phyloP scores from a whole-genome alignment of 2,329 filamentous ascomycete species.

The Calonectria honghensis region DNA sequence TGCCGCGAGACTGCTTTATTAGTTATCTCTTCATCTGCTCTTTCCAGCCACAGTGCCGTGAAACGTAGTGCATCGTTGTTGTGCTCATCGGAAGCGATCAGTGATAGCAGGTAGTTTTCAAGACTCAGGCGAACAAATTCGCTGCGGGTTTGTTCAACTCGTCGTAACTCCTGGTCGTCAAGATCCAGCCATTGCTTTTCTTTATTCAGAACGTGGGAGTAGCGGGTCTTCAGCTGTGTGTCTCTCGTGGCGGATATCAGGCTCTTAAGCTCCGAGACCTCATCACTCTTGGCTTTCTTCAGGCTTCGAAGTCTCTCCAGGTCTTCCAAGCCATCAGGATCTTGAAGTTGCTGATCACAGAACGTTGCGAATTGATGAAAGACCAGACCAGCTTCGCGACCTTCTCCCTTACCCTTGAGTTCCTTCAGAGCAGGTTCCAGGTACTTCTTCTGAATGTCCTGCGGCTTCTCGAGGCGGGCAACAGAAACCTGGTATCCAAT shows the following conservation, averaged over 20 bases:
- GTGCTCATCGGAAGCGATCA: slow-evolving; percentile 90
- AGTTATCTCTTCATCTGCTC: slow-evolving; percentile 83
- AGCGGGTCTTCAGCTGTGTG: slow-evolving; percentile 72
- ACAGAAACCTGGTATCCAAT: slow-evolving; percentile 92
- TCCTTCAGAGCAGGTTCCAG: slow-evolving; percentile 89
- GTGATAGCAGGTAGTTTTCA: slow-evolving; percentile 92
- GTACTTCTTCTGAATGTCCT: slow-evolving; percentile 91
- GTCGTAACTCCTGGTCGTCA: slow-evolving; percentile 89
- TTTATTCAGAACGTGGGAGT: slow-evolving; percentile 78
- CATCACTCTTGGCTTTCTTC: slow-evolving; percentile 86
- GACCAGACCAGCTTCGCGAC: slow-evolving; percentile 87
- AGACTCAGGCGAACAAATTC: slow-evolving; percentile 92
- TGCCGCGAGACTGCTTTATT: slow-evolving; percentile 85
- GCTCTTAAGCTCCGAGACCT: slow-evolving; percentile 83
- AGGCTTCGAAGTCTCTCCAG: slow-evolving; percentile 87
- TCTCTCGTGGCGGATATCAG: slow-evolving; percentile 71
- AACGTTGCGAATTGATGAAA: slow-evolving; percentile 97
- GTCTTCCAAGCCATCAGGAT: slow-evolving; percentile 89
- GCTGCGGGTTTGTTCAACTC: slow-evolving; percentile 84
- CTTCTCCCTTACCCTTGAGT: slow-evolving; percentile 80
- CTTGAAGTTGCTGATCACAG: slow-evolving; percentile 95
- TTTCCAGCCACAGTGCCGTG: slow-evolving; percentile 94
- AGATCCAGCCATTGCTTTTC: slow-evolving; percentile 93
- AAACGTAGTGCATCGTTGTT: slow-evolving; percentile 94
- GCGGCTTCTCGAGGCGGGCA: slow-evolving; percentile 92